Base-by-base conservation (phyloP, 345 rosid genomes). In the Jatropha curcas region DNA sequence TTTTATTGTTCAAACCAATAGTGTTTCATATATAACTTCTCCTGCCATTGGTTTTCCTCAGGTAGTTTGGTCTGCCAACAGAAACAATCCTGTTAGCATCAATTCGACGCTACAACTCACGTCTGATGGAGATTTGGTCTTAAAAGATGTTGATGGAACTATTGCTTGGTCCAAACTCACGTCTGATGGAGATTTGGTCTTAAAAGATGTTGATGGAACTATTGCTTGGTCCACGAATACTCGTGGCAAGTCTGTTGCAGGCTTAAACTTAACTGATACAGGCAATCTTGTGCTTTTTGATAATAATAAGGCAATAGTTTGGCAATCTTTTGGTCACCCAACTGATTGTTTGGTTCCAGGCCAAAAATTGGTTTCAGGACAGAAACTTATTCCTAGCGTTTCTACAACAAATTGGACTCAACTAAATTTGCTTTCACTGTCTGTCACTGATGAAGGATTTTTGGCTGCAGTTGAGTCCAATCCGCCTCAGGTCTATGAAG, bases 301-400 rank as follows among this genome's bases (percentile, higher is more conserved):
- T 30, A 27, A 59, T 33, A 71, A 60, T 3, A 71, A 74, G 7
- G 27, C 5, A 12, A 35, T 45, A n/a, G 68, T 86, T 28, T 88
- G 90, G 90, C 89, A 88, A 48, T 86, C 88, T 58, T 90, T 90
- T 67, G 85, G 86, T 78, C 73, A 65, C 20, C 88, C 91, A 1
- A 85, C 82, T 0, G 84, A 90, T 70, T 80, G 84, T 19, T 85
- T 88, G 62, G 77, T 90, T 56, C 81, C 81, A 14, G 76, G 74
- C 0, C 82, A 77, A 45, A 84, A 52, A 59, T 45, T 81, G 8
- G 31, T 12, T 31, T 11, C 33, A 28, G 77, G 73, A 3, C 65
- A 64, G 67, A 62, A 57, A 51, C 65, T 81, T 31, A 52, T 67
- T 37, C 68, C 80, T 33, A 76, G 65, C 30, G 34, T 31, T 57